phyloP scores from a whole-genome alignment of 2,329 filamentous ascomycete genomes.

The Phaeomoniella chlamydospora region DNA sequence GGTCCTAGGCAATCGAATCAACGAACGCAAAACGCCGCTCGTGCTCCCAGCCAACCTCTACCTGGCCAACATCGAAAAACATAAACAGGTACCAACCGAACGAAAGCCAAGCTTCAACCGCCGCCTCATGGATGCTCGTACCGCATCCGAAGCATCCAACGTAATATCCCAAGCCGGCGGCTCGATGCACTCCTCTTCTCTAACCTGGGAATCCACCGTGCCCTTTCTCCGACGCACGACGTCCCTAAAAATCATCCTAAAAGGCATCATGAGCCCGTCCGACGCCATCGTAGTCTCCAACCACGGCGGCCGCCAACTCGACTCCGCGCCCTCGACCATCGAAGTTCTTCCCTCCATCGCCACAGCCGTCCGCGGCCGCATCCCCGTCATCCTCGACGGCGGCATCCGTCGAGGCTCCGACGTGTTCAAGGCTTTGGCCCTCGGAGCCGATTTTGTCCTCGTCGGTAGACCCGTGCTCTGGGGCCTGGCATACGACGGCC shows the following conservation, averaged over 20 bases:
- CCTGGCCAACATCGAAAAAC: too few species aligned
- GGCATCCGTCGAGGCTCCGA: conserved; percentile 20
- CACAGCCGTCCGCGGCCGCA: conserved; percentile 2
- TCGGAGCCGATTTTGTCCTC: conserved; percentile 19
- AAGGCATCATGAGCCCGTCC: conserved; percentile 10
- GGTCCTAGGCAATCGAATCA: conserved; percentile 35
- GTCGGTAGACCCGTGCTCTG: conserved; percentile 18
- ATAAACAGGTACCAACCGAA: too few species aligned
- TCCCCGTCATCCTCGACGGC: conserved; percentile 9
- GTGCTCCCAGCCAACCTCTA: too few species aligned
- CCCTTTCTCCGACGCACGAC: too few species aligned
- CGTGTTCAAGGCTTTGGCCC: conserved; percentile 21
- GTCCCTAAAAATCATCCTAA: too few species aligned
- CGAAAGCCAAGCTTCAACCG: too few species aligned
- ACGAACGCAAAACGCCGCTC: too few species aligned
- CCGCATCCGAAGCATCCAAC: too few species aligned
- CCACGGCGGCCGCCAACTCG: conserved; percentile 10
- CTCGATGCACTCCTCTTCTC: too few species aligned
- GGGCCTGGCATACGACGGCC: conserved; percentile 19
- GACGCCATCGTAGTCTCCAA: conserved; percentile 10
- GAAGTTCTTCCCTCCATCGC: conserved; percentile 4
- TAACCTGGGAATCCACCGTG: too few species aligned
- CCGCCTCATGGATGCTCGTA: too few species aligned
- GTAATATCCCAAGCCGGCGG: too few species aligned
- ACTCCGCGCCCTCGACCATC: conserved; percentile 8